Percentiles rank a stretch among this genome's conserved stretches.
These are phyloP conservation scores for Trametes cubensis DNA, from an alignment of 768 basidiomycete species.

Conservation along the genomic window DNA sequence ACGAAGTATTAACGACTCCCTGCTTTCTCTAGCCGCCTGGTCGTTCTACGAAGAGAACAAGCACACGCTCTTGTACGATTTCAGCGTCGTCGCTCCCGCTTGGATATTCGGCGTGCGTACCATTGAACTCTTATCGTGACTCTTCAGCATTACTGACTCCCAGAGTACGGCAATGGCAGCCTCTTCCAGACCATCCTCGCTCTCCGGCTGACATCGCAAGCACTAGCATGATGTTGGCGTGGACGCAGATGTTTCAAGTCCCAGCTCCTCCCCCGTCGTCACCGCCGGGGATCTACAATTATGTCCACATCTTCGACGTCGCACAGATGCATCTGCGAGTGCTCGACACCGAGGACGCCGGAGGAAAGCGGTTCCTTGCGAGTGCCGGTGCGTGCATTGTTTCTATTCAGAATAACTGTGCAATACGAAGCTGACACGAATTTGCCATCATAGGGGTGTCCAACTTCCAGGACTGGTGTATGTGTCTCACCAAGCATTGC, in stretches of 20 bases:
- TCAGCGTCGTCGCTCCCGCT: constrained; percentile 53
- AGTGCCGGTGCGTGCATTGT: constrained; percentile 28
- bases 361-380: constrained; percentile 43
- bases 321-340: constrained; percentile 34
- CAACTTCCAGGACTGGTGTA: constrained; percentile 26
- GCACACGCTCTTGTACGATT: constrained; percentile 32
- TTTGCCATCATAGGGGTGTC: background rate
- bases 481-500: background rate
- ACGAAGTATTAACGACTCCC: too few species aligned
- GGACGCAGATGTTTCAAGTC: background rate
- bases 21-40: background rate
- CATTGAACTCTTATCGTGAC: too few species aligned
- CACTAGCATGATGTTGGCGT: background rate
- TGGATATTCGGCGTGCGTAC: constrained; percentile 34
- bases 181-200: constrained; percentile 1
- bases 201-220: background rate
- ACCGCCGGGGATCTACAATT: constrained; percentile 6
- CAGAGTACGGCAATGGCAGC: background rate
- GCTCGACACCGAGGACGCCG: constrained; percentile 37
- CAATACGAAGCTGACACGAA: background rate
- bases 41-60: constrained; percentile 47
- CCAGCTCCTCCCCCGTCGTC: background rate
- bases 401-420: background rate
- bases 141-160: too few species aligned
- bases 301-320: constrained; percentile 42